Conservation (phyloP, 179 eudicot species). For the Gypsophila paniculata region DNA sequence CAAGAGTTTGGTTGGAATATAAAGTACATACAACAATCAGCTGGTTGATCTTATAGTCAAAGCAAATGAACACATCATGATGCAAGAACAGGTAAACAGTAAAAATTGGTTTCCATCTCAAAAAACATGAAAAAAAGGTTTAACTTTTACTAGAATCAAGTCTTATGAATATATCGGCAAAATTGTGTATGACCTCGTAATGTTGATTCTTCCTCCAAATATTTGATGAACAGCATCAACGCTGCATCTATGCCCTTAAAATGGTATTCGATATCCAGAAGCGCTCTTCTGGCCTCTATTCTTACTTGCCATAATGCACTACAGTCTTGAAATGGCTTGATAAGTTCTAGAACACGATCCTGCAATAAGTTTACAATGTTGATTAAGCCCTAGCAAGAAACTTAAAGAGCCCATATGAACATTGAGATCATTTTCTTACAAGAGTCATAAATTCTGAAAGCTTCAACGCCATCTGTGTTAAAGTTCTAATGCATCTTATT, state of each 20-base stretch:
- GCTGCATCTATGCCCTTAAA: slow-evolving; percentile 71
- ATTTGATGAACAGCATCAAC: slow-evolving; percentile 60
- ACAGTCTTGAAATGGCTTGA: slow-evolving; percentile 61
- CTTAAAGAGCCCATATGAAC: background rate
- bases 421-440: slow-evolving; percentile 39
- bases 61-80: background rate
- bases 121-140: background rate
- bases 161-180: background rate
- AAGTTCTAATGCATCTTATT: slow-evolving; percentile 73
- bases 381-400: slow-evolving; percentile 4
- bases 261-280: slow-evolving; percentile 84
- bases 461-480: slow-evolving; percentile 81
- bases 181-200: slow-evolving; percentile 57
- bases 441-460: slow-evolving; percentile 66
- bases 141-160: background rate
- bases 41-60: background rate
- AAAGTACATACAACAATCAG: background rate
- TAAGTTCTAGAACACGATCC: slow-evolving; percentile 58
- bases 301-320: slow-evolving; percentile 71
- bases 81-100: background rate
- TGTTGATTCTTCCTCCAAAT: slow-evolving; percentile 69
- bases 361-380: slow-evolving; percentile 31
- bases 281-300: slow-evolving; percentile 79
- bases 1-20: slow-evolving; percentile 9
- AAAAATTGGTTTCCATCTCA: slow-evolving; percentile 3